Evolutionary conservation across 208 protist genomes (phyloP).

Genomic region (Lotmaria passim): DNA sequence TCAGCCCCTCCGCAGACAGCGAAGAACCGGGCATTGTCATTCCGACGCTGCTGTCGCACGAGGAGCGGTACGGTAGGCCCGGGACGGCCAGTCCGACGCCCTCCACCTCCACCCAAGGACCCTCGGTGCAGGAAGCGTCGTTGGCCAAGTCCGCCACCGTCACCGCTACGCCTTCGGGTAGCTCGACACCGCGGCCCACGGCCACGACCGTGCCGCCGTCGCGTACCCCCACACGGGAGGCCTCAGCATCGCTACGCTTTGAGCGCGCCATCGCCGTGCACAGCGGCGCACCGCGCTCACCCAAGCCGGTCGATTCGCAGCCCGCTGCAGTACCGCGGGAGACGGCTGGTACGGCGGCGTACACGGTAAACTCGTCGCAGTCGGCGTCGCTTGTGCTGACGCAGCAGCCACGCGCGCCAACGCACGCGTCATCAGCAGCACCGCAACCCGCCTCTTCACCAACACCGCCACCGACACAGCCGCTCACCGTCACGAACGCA

Average conservation of each 20-base stretch:
- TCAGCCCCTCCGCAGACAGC: too few species aligned
- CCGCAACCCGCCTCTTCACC: not conserved
- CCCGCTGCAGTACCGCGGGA: not conserved
- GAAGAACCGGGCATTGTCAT: too few species aligned
- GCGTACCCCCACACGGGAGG: conserved; percentile 22
- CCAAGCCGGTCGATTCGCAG: not conserved
- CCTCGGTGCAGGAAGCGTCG: not conserved
- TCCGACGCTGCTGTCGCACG: not conserved
- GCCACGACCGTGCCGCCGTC: conserved; percentile 23
- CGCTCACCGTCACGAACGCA: too few species aligned
- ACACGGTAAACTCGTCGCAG: not conserved
- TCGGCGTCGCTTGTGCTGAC: not conserved
- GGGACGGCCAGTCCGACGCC: not conserved
- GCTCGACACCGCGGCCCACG: conserved; percentile 16
- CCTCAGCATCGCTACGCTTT: conserved; percentile 7
- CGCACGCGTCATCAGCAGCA: not conserved
- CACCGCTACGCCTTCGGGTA: conserved; percentile 15
- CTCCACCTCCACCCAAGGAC: conserved; percentile 2
- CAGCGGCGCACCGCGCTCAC: not conserved
- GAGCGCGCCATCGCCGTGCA: conserved; percentile 7
- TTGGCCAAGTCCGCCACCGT: not conserved
- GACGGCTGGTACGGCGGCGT: not conserved
- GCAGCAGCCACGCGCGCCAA: not conserved
- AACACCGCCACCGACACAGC: not conserved
- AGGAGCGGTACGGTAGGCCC: not conserved